A percentile compares a stretch with the other conserved stretches of the same genome.
Conservation (phyloP, 257 asterid genomes). For the Solanum appendiculatum region DNA sequence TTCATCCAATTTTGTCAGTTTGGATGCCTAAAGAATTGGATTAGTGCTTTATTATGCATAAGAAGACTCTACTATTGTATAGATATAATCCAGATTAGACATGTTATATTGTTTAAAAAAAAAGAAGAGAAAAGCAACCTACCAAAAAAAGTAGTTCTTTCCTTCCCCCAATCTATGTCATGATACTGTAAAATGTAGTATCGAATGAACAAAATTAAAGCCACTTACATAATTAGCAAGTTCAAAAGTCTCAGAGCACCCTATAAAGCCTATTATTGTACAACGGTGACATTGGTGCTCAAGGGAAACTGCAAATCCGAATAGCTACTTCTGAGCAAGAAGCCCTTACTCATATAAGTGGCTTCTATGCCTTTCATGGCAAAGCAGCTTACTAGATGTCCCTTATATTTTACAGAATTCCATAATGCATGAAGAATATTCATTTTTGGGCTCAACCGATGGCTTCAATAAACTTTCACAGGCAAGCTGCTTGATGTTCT, state of each 20-base stretch:
- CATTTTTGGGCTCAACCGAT: neutral
- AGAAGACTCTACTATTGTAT: neutral
- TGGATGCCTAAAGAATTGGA: neutral
- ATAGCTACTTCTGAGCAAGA: neutral
- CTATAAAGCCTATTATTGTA: neutral
- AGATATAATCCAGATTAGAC: neutral
- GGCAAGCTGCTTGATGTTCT: neutral
- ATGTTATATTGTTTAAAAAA: neutral
- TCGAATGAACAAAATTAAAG: neutral
- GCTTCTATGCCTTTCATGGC: neutral
- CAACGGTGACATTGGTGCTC: neutral
- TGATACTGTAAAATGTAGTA: neutral
- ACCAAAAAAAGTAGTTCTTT: neutral
- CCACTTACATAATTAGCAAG: neutral
- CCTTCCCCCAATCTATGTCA: neutral
- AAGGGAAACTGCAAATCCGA: neutral
- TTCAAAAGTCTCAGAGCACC: neutral
- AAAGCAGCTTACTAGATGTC: neutral
- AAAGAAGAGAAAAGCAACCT: neutral
- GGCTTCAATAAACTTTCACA: neutral
- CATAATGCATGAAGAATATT: neutral
- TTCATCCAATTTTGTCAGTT: neutral
- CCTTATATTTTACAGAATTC: neutral
- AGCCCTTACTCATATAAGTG: neutral
- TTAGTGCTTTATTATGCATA: neutral